phyloP scores from a whole-genome alignment of 345 rosid genomes.

The Lagerstroemia speciosa region DNA sequence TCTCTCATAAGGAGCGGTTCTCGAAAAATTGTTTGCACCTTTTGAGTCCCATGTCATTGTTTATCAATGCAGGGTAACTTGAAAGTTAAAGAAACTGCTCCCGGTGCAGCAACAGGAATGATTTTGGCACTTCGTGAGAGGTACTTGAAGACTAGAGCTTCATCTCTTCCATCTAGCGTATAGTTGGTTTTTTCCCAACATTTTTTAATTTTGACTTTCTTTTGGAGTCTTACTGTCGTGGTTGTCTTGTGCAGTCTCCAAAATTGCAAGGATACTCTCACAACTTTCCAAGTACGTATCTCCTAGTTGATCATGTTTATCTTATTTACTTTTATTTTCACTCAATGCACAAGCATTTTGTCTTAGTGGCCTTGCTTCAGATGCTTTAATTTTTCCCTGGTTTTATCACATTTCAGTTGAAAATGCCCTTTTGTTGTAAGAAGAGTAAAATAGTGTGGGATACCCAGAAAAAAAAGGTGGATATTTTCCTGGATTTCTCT shows the following conservation, averaged over 20 bases:
- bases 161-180: background rate
- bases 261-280: conserved; percentile 59
- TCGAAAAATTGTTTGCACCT: background rate
- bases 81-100: conserved; percentile 74
- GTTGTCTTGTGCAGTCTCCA: conserved; percentile 59
- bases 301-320: conserved; percentile 1
- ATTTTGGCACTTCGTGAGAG: conserved; percentile 85
- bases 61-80: conserved; percentile 34
- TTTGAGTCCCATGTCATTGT: background rate
- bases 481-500: background rate
- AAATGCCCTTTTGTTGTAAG: background rate
- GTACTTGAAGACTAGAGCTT: conserved; percentile 21
- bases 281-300: conserved; percentile 62
- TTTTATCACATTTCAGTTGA: background rate
- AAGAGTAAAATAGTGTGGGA: background rate
- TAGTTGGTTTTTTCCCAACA: background rate
- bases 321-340: background rate
- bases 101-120: conserved; percentile 72
- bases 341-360: background rate
- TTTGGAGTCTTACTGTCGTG: conserved; percentile 4
- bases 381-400: background rate
- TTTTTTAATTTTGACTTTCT: background rate
- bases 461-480: background rate
- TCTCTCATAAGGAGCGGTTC: no score
- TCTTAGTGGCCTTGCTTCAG: background rate